phyloP scores from a whole-genome alignment of 2,329 filamentous ascomycete genomes.

The Tolypocladium paradoxum region DNA sequence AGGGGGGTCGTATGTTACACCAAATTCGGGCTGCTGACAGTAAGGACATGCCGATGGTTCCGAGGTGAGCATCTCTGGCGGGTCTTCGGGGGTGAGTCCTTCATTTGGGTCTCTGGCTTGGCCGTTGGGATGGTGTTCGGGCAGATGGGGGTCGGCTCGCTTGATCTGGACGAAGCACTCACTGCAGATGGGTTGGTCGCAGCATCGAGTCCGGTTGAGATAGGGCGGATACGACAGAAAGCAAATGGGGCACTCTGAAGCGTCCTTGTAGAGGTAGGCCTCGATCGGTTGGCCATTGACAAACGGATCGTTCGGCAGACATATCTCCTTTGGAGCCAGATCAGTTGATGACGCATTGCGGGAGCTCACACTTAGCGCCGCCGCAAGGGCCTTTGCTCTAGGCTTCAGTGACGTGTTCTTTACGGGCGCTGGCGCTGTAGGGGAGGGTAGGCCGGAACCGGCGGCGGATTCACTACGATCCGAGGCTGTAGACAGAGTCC shows the following conservation, averaged over 20 bases:
- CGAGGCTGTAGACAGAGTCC: slow-evolving; percentile 70
- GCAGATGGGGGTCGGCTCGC: slow-evolving; percentile 79
- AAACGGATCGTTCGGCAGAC: slow-evolving; percentile 70
- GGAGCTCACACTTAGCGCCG: slow-evolving; percentile 62
- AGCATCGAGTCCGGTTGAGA: slow-evolving; percentile 88
- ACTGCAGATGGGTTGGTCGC: slow-evolving; percentile 91
- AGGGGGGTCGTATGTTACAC: slow-evolving; percentile 86
- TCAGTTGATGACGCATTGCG: slow-evolving; percentile 64
- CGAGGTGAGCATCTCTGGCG: slow-evolving; percentile 63
- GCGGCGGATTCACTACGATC: slow-evolving; percentile 54
- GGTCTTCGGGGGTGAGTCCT: slow-evolving; percentile 34
- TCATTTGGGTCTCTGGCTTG: slow-evolving; percentile 24
- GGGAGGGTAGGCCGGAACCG: slow-evolving; percentile 44
- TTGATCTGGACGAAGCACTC: slow-evolving; percentile 99
- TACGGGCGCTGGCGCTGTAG: slow-evolving; percentile 25
- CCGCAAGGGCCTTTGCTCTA: slow-evolving; percentile 80
- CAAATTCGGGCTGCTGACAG: slow-evolving; percentile 89
- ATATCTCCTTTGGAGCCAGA: slow-evolving; percentile 64
- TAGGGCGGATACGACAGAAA: slow-evolving; percentile 93
- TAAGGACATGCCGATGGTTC: slow-evolving; percentile 91
- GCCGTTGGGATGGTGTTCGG: slow-evolving; percentile 58
- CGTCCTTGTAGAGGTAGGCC: slow-evolving; percentile 86
- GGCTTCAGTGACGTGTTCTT: slow-evolving; percentile 60
- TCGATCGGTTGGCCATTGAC: slow-evolving; percentile 93
- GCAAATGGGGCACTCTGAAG: slow-evolving; percentile 87